Base-by-base conservation (phyloP, 805 yeast species). In the Monosporozyma servazzii region DNA sequence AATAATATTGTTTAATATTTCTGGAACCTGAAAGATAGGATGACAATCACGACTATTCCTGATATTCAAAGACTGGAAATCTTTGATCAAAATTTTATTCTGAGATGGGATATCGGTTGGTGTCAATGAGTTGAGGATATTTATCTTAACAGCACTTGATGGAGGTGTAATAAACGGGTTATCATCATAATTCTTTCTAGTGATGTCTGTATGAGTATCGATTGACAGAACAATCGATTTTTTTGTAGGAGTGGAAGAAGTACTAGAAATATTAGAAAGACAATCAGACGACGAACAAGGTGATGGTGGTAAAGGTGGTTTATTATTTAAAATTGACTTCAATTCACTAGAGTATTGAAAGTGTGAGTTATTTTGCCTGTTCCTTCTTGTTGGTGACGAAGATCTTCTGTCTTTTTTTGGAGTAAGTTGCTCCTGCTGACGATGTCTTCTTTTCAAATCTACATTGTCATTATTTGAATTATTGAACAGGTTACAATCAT, bases 11-110 rank as follows among this genome's bases (percentile, higher is more conserved):
- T 73, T 66, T 15, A 88, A 71, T 49, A 88, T 82, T 65, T 88
- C 96, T 0, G 96, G 96, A 36, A 84, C 81, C 48, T 74, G 72
- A 60, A 88, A 84, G 8, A 88, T 83, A 15, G 67, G 58, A 65
- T 71, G 67, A 59, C 36, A 7, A 18, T 10, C 37, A 15, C 40
- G 21, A 11, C 21, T 41, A 36, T 56, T 41, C 6, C 47, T 50
- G 10, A 42, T 39, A 13, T 36, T 31, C 23, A 50, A 41, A 17
- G 51, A 49, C 6, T 57, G 55, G 27, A 56, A 50, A 46, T 53
- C 51, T 17, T 39, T 29, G 21, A 33, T 20, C 15, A 33, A 23
- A 13, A 21, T 33, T 21, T 33, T 45, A 27, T 25, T 27, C 23
- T 45, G 40, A 21, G 11, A 18, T 3, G 27, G 29, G 7, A 23